Percentiles rank a stretch among this genome's conserved stretches.
Evolutionary conservation across 2,329 filamentous ascomycete genomes (phyloP).

Genomic region (Colletotrichum viniferum): DNA sequence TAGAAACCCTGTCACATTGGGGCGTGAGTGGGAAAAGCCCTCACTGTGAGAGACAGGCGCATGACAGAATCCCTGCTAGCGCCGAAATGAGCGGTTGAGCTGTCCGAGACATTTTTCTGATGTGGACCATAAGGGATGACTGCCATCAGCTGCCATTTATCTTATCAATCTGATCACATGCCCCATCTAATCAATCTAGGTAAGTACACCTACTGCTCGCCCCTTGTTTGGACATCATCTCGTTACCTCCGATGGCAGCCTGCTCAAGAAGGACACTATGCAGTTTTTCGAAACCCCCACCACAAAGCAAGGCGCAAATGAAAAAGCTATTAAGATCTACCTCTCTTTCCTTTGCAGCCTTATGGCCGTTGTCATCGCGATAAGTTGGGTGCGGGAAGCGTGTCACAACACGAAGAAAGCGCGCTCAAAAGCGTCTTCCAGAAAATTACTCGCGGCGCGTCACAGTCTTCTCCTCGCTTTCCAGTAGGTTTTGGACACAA

Average conservation of each 20-base stretch:
- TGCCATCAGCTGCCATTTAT: not conserved
- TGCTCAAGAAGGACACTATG: not conserved
- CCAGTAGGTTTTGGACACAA: not conserved
- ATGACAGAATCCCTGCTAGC: not conserved
- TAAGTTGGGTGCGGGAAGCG: not conserved
- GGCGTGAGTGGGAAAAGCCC: not conserved
- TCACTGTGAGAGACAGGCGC: not conserved
- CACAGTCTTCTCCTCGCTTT: not conserved
- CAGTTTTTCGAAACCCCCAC: not conserved
- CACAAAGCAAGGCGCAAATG: conserved; percentile 1
- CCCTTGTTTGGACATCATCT: not conserved
- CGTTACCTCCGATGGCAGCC: not conserved
- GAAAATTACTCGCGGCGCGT: no score
- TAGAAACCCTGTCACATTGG: not conserved
- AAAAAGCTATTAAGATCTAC: conserved; percentile 1
- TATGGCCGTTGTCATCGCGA: not conserved
- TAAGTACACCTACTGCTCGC: not conserved
- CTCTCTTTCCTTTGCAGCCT: not conserved
- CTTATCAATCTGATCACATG: conserved; percentile 3
- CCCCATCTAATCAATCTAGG: not conserved
- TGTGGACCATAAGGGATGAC: not conserved
- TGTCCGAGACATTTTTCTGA: not conserved
- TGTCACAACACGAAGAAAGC: not conserved
- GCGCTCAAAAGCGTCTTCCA: not conserved
- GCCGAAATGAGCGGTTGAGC: not conserved